phyloP scores from a whole-genome alignment of 176 grass and related monocot species.

The Cocos nucifera region DNA sequence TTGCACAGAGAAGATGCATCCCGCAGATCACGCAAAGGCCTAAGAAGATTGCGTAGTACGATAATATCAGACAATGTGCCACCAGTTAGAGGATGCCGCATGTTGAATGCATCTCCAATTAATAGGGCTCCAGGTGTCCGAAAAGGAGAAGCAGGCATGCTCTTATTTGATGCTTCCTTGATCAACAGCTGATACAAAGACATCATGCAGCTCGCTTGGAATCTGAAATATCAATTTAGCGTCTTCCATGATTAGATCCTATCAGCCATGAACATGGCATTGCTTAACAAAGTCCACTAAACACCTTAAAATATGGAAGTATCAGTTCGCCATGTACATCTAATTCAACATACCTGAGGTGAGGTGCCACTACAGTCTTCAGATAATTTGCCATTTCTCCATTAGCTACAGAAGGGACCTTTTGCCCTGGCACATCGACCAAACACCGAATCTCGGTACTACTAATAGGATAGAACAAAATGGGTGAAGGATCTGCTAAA shows the following conservation, averaged over 20 bases:
- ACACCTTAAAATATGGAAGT: no score
- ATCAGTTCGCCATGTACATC: no score
- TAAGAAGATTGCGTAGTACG: slow-evolving; percentile 73
- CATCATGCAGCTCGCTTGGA: slow-evolving; percentile 62
- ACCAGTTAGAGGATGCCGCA: slow-evolving; percentile 91
- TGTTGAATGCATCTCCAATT: slow-evolving; percentile 99
- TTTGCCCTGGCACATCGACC: slow-evolving; percentile 92
- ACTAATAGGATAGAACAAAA: slow-evolving; percentile 95
- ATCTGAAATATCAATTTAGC: slow-evolving; percentile 7
- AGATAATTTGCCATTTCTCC: slow-evolving; percentile 96
- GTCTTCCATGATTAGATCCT: no score
- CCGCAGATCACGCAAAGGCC: slow-evolving; percentile 72
- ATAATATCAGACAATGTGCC: slow-evolving; percentile 90
- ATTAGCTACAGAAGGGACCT: slow-evolving; percentile 81
- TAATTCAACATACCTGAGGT: slow-evolving; percentile 64
- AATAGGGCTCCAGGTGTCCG: slow-evolving; percentile 83
- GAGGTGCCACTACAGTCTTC: slow-evolving; percentile 83
- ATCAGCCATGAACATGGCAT: no score
- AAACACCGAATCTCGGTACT: slow-evolving; percentile 89
- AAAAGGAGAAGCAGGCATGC: slow-evolving; percentile 84
- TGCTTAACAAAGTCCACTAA: no score
- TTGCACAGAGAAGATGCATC: slow-evolving; percentile 73
- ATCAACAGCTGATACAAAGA: slow-evolving; percentile 70
- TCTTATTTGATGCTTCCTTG: slow-evolving; percentile 92
- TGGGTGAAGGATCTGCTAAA: slow-evolving; percentile 95